These are phyloP conservation scores for Kernera saxatilis DNA, from an alignment of 345 rosid species.

Conservation along the genomic window DNA sequence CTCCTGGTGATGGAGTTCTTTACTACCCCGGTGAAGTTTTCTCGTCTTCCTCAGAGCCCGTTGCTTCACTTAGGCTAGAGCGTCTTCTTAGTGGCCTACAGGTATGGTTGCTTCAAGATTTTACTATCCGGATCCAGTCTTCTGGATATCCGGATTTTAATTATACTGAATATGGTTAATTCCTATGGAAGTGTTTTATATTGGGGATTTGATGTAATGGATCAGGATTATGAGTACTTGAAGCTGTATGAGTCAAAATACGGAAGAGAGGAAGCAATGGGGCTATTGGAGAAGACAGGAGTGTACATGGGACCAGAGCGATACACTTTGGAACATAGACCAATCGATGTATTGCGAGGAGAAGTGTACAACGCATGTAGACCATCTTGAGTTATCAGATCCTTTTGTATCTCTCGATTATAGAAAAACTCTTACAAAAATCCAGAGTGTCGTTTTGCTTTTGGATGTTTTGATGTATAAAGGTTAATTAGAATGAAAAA, in stretches of 20 bases:
- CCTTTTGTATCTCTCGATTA: conserved; percentile 8
- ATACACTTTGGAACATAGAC: conserved; percentile 78
- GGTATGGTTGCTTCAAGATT: conserved; percentile 38
- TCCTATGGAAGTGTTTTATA: background rate
- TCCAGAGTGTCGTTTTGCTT: background rate
- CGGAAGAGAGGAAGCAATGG: conserved; percentile 70
- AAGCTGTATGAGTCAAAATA: conserved; percentile 65
- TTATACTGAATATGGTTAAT: too few relatives aligned
- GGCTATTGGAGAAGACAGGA: conserved; percentile 82
- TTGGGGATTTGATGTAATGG: background rate
- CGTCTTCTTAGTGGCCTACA: conserved; percentile 92
- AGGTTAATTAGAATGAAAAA: too few relatives aligned
- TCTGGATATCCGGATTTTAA: too few relatives aligned
- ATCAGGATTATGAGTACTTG: conserved; percentile 80
- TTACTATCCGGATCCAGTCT: background rate
- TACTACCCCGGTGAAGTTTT: conserved; percentile 93
- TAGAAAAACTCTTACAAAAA: background rate
- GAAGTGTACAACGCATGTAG: conserved; percentile 76
- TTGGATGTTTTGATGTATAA: background rate
- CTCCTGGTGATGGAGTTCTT: conserved; percentile 93
- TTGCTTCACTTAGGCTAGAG: conserved; percentile 85
- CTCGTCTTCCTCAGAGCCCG: conserved; percentile 72
- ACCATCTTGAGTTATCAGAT: conserved; percentile 9
- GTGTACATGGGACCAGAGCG: conserved; percentile 85
- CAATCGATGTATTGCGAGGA: conserved; percentile 80